Conservation (phyloP, 2,329 filamentous ascomycete genomes). For the Pseudogymnoascus sp. region DNA sequence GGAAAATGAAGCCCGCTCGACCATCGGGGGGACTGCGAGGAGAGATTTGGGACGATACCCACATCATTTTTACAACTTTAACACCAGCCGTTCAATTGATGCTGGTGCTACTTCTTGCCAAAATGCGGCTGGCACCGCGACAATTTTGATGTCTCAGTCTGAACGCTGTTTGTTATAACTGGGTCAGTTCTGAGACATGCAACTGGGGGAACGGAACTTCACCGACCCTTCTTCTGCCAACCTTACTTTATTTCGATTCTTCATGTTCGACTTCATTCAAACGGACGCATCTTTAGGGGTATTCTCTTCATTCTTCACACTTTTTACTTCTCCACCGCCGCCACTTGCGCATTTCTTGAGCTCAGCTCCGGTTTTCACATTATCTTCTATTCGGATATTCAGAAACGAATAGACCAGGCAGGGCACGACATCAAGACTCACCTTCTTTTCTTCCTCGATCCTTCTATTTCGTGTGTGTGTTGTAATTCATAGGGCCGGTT, state of each 20-base stretch:
- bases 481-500: constrained; percentile 5
- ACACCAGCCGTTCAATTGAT: neutral
- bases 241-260: neutral
- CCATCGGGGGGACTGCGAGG: neutral
- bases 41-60: neutral
- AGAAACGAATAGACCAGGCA: neutral
- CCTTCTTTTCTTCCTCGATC: neutral
- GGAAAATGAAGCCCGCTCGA: neutral
- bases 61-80: neutral
- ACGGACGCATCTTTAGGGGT: neutral
- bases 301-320: neutral
- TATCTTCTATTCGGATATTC: neutral
- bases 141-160: neutral
- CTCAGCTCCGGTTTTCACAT: neutral
- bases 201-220: neutral
- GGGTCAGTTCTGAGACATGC: neutral
- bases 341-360: constrained; percentile 3
- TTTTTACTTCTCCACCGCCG: neutral
- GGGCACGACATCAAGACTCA: neutral
- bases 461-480: neutral
- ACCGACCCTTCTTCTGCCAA: constrained; percentile 7
- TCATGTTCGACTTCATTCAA: neutral
- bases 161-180: neutral
- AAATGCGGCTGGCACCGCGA: constrained; percentile 4
- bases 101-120: neutral